Base-by-base conservation (phyloP, 495 filamentous ascomycete genomes). In the Trypethelium eluteriae region DNA sequence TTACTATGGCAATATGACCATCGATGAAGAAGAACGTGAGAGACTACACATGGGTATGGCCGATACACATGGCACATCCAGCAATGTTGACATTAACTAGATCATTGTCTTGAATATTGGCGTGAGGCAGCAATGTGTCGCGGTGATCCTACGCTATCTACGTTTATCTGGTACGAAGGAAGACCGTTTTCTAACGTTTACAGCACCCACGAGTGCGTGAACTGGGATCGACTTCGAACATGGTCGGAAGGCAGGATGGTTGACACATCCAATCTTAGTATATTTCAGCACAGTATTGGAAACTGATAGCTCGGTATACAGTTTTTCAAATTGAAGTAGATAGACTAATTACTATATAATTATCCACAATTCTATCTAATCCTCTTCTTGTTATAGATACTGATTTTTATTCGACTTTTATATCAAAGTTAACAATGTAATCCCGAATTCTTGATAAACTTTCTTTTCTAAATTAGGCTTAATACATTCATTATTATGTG, bases 51-150 rank as follows among this genome's bases (percentile, higher is more conserved):
- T 44, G 5, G 39, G 39, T 44, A 44, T 6, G 39, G 5, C 5
- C 5, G 39, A 6, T 44, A 6, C 39, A 44, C 39, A 44, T 44
- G 12, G 6, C 6, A 44, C 5, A 12, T 5, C 6, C 39, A 6
- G 39, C n/a, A 44, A 44, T 5, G 39, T 44, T 6, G 12, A 6
- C 5, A 12, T 44, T 12, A 12, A 44, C 6, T 12, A 68, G 67
- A 69, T 41, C 67, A 69, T 44, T 69, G 67, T 56, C 39, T 69
- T 7, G 67, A 69, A 50, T 69, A 69, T 34, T 53, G 6, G 53
- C 35, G 67, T 2, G 63, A 69, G 47, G 67, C 67, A 0, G 63
- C 67, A 2, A 65, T 69, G 57, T 69, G 67, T 56, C 14, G 67
- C 18, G 67, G 63, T n/a, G 67, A 69, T 16, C 14, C 64, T 7